Percentiles rank a stretch among this genome's conserved stretches.
Conservation (phyloP, 2,329 filamentous ascomycete genomes). For the Zarea fungicola region DNA sequence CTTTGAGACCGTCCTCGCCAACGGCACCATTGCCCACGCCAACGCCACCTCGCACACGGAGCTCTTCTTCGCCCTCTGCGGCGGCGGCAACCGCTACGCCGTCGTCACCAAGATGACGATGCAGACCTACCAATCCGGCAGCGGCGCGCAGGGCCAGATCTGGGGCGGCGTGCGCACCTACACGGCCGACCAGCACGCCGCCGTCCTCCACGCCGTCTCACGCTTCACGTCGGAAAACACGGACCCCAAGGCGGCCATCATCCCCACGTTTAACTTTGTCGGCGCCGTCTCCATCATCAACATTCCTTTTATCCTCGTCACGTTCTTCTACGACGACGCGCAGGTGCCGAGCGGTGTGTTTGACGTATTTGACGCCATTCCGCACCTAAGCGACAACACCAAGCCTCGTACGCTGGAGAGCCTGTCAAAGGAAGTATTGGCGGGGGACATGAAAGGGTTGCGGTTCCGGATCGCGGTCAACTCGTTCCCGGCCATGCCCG, state of each 20-base stretch:
- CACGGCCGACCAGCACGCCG: slow-evolving; percentile 8
- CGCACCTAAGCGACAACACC: slow-evolving; percentile 37
- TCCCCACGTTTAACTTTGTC: slow-evolving; percentile 15
- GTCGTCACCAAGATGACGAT: slow-evolving; percentile 24
- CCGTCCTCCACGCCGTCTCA: slow-evolving; percentile 10
- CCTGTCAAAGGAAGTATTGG: slow-evolving; percentile 22
- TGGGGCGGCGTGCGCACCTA: slow-evolving; percentile 15
- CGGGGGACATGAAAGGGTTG: slow-evolving; percentile 16
- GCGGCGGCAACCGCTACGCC: slow-evolving; percentile 44
- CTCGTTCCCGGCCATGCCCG: slow-evolving; percentile 21
- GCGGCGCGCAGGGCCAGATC: slow-evolving; percentile 9
- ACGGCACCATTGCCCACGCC: slow-evolving; percentile 35
- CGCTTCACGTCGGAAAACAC: slow-evolving; percentile 13
- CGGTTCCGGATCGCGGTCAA: slow-evolving; percentile 18
- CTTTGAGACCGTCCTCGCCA: slow-evolving; percentile 39
- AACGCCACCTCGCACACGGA: slow-evolving; percentile 31
- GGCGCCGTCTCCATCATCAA: slow-evolving; percentile 2
- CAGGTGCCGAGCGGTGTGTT: slow-evolving; percentile 49
- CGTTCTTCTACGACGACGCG: slow-evolving; percentile 53
- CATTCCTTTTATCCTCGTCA: slow-evolving; percentile 12
- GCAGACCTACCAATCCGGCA: slow-evolving; percentile 9
- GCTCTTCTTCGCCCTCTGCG: slow-evolving; percentile 40
- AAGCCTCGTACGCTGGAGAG: slow-evolving; percentile 43
- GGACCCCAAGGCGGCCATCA: slow-evolving; percentile 15
- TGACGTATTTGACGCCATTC: slow-evolving; percentile 47